A percentile compares a stretch with the other conserved stretches of the same genome.
phyloP scores from a whole-genome alignment of 108 stramenopile genomes.

The Nannochloropsis oceanica region DNA sequence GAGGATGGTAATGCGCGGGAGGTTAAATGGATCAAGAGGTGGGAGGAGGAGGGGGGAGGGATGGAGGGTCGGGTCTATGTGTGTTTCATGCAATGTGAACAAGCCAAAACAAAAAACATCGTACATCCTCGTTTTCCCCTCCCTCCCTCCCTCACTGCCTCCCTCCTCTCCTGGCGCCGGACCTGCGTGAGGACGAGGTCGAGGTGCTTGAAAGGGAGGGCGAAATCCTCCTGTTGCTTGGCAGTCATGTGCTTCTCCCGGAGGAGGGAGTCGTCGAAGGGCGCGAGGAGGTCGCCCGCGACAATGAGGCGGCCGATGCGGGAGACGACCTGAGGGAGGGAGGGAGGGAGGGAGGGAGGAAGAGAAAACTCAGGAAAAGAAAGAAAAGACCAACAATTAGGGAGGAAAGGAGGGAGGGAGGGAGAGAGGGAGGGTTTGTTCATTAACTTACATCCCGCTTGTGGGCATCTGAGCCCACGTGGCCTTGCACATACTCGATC shows the following conservation, averaged over 20 bases:
- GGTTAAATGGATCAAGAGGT: background rate
- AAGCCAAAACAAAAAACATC: too few relatives aligned
- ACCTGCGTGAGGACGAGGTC: conserved; percentile 21
- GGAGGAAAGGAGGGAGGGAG: background rate
- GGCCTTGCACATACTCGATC: conserved; percentile 13
- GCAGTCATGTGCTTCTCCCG: background rate
- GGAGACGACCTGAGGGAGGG: background rate
- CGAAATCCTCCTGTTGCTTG: conserved; percentile 11
- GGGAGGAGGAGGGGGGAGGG: background rate
- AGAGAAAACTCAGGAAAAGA: background rate
- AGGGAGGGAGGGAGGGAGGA: background rate
- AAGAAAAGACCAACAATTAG: too few relatives aligned
- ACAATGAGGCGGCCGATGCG: conserved; percentile 17
- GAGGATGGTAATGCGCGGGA: too few relatives aligned
- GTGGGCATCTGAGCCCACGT: background rate
- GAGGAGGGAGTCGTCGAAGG: background rate
- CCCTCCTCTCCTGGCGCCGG: background rate
- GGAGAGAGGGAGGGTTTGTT: background rate
- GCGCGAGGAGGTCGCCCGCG: conserved; percentile 6
- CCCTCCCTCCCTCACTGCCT: background rate
- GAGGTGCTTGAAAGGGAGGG: conserved; percentile 20
- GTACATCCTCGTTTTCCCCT: background rate
- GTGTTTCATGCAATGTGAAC: too few relatives aligned
- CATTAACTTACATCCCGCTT: background rate
- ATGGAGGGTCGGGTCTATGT: too few relatives aligned